Conservation (phyloP, 2,329 filamentous ascomycete species). For the Zymoseptoria brevis region DNA sequence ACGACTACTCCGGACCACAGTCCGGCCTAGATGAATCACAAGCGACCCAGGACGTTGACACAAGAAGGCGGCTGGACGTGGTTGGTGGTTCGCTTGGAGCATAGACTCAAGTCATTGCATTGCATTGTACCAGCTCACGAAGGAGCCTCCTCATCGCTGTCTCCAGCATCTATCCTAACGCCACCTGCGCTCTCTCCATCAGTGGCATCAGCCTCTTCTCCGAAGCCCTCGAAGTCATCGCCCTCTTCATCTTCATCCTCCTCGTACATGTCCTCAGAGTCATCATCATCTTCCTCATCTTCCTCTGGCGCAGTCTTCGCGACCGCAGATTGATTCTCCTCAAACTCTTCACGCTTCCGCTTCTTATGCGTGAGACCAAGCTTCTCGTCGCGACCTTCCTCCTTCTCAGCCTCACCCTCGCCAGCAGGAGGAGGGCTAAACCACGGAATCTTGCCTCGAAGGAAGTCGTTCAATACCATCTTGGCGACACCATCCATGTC, state of each 20-base stretch:
- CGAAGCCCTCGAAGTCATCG: conserved; percentile 25
- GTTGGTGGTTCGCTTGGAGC: not conserved
- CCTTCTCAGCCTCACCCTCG: conserved; percentile 38
- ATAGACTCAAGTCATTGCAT: not conserved
- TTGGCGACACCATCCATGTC: conserved; percentile 93
- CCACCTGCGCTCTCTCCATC: conserved; percentile 5
- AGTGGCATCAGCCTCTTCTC: conserved; percentile 25
- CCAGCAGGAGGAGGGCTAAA: conserved; percentile 67
- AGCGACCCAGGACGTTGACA: not conserved
- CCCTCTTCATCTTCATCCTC: conserved; percentile 21
- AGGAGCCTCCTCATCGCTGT: conserved; percentile 6
- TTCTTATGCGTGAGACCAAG: conserved; percentile 75
- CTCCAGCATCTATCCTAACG: conserved; percentile 6
- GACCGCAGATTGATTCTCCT: conserved; percentile 31
- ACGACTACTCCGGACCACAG: not conserved
- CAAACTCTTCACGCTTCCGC: conserved; percentile 54
- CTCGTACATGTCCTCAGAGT: not conserved
- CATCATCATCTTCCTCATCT: conserved; percentile 29
- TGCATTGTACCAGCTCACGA: not conserved
- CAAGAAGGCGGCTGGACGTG: not conserved
- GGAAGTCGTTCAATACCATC: conserved; percentile 94
- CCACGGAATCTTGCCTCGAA: conserved; percentile 93
- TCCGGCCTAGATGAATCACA: not conserved
- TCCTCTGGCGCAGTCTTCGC: conserved; percentile 43
- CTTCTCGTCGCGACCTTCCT: conserved; percentile 64